Conservation (phyloP, 1,284 basidiomycete species). For the Fistulinella cinereoalba region DNA sequence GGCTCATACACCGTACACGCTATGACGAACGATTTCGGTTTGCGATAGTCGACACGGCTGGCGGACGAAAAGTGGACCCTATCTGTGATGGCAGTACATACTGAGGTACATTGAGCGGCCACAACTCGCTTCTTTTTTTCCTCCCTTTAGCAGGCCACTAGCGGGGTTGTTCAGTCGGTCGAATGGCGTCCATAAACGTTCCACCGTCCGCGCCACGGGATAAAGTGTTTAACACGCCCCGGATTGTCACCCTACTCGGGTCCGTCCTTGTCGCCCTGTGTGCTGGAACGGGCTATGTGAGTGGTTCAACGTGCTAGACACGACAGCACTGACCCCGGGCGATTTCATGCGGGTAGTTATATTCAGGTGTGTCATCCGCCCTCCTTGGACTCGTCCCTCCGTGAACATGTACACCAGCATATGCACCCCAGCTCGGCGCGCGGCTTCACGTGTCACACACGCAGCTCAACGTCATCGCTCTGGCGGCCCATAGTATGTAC, state of each 20-base stretch:
- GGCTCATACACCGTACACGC: too few relatives aligned
- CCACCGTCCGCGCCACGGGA: too few relatives aligned
- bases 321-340: too few relatives aligned
- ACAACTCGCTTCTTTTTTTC: too few relatives aligned
- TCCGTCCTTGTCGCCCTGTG: constrained; percentile 56
- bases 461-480: constrained; percentile 69
- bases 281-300: constrained; percentile 73
- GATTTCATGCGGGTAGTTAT: constrained; percentile 24
- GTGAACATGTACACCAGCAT: constrained; percentile 45
- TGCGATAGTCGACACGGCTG: too few relatives aligned
- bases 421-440: constrained; percentile 74
- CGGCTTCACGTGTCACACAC: constrained; percentile 70
- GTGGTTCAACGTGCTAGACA: constrained; percentile 16
- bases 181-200: too few relatives aligned
- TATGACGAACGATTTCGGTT: too few relatives aligned
- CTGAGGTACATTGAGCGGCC: too few relatives aligned
- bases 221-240: constrained; percentile 5
- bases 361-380: constrained; percentile 24
- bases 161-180: too few relatives aligned
- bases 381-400: not conserved
- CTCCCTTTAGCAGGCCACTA: too few relatives aligned
- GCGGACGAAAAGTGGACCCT: too few relatives aligned
- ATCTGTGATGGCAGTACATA: too few relatives aligned
- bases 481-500: constrained; percentile 58
- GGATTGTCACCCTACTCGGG: constrained; percentile 43